Evolutionary conservation across 768 basidiomycete genomes (phyloP).

Genomic region (Favolaschia claudopus): DNA sequence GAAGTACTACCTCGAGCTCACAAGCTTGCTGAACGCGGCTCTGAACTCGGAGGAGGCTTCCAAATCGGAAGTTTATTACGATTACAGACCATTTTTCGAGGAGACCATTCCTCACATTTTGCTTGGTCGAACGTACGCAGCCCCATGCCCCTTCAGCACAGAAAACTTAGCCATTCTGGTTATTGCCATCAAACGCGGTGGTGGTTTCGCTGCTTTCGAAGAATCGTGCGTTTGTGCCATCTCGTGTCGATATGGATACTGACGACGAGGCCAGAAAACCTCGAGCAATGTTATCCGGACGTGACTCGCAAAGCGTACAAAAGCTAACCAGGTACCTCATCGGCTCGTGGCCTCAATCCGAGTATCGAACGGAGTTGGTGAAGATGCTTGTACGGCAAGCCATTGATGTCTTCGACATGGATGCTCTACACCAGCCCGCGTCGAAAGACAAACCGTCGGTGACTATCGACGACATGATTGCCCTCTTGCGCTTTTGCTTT

Average conservation of each 20-base stretch:
- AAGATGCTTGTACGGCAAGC: neutral
- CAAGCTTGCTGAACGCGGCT: neutral
- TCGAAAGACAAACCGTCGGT: neutral
- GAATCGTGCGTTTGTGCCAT: neutral
- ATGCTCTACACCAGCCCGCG: neutral
- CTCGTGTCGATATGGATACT: too few relatives aligned
- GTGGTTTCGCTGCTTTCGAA: neutral
- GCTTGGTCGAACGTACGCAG: neutral
- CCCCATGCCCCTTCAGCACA: neutral
- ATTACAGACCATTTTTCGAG: neutral
- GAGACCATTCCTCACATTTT: neutral
- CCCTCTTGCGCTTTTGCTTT: neutral
- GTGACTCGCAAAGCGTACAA: neutral
- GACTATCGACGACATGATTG: neutral
- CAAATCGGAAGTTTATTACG: neutral
- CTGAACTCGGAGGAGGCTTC: neutral
- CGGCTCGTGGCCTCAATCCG: too few relatives aligned
- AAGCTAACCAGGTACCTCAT: neutral
- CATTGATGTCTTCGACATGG: slow-evolving; percentile 2
- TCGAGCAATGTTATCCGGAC: neutral
- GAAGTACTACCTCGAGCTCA: slow-evolving; percentile 1
- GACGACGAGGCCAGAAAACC: too few relatives aligned
- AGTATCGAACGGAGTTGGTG: neutral
- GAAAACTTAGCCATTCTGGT: neutral
- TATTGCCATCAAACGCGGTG: neutral